phyloP scores from a whole-genome alignment of 805 yeast genomes.

The Lipomyces yamanashiensis region DNA sequence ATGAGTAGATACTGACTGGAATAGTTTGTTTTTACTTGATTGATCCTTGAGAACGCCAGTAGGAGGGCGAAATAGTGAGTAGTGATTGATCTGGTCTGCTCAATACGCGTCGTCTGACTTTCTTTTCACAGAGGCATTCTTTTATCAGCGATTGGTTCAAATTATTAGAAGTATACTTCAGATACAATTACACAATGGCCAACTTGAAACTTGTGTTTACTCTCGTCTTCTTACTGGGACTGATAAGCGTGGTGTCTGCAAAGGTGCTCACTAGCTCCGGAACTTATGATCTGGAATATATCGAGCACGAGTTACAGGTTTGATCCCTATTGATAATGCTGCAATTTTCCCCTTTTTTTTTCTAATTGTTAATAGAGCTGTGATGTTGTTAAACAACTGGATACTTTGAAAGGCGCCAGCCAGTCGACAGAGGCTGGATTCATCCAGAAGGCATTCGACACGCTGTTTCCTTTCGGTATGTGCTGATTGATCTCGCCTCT shows the following conservation, averaged over 20 bases:
- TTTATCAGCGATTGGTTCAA: neutral
- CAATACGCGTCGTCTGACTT: too few species aligned
- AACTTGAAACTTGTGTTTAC: neutral
- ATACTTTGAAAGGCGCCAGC: conserved; percentile 38
- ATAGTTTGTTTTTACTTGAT: neutral
- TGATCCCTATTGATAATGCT: neutral
- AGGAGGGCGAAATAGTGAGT: too few species aligned
- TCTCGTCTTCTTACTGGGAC: conserved; percentile 6
- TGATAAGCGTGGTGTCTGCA: conserved; percentile 2
- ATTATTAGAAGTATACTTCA: neutral
- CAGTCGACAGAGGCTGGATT: conserved; percentile 36
- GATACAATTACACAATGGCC: neutral
- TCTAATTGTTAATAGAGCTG: conserved; percentile 44
- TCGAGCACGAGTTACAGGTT: conserved; percentile 24
- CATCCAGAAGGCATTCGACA: conserved; percentile 50
- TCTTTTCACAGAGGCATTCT: neutral
- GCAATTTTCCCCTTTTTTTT: conserved; percentile 1
- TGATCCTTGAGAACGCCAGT: too few species aligned
- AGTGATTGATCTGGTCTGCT: too few species aligned
- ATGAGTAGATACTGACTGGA: neutral
- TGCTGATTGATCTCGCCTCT: too few species aligned
- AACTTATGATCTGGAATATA: conserved; percentile 23
- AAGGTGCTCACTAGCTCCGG: conserved; percentile 27
- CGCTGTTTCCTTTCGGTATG: conserved; percentile 45
- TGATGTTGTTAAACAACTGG: conserved; percentile 50